Conservation (phyloP, 257 asterid species). For the Ehretia macrophylla region DNA sequence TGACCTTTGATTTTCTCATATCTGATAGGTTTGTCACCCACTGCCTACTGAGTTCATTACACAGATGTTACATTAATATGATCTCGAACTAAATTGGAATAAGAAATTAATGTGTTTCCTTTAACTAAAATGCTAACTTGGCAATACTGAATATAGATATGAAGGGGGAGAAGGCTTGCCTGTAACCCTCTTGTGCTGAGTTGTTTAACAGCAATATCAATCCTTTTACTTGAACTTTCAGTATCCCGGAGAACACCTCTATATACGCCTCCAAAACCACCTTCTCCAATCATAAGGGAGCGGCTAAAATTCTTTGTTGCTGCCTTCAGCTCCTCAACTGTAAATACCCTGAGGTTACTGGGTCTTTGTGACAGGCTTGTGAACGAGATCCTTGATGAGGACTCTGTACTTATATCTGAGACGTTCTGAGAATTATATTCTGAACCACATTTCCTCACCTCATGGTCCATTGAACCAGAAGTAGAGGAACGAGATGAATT, state of each 20-base stretch:
- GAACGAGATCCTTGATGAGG: conserved; percentile 52
- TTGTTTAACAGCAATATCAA: conserved; percentile 81
- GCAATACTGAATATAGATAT: neutral
- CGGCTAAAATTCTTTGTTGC: conserved; percentile 75
- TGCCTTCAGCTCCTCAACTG: conserved; percentile 57
- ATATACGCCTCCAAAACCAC: conserved; percentile 84
- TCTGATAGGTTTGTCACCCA: no score
- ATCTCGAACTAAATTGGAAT: no score
- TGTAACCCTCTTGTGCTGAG: conserved; percentile 92
- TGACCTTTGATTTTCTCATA: no score
- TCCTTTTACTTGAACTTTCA: conserved; percentile 31
- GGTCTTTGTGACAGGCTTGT: conserved; percentile 45
- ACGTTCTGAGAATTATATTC: conserved; percentile 50
- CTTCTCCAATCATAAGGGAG: conserved; percentile 83
- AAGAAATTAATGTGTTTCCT: no score
- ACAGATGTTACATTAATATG: no score
- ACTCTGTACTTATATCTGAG: conserved; percentile 63
- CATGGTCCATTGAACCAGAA: conserved; percentile 47
- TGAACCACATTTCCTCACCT: conserved; percentile 44
- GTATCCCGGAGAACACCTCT: conserved; percentile 47
- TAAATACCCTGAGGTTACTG: conserved; percentile 53
- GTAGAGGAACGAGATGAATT: conserved; percentile 38
- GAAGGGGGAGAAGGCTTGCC: conserved; percentile 37
- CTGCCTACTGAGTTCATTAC: no score
- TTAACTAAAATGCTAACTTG: no score